Evolutionary conservation across 192 early-diverging fungal species (phyloP).

Genomic region (Coemansia sp.): DNA sequence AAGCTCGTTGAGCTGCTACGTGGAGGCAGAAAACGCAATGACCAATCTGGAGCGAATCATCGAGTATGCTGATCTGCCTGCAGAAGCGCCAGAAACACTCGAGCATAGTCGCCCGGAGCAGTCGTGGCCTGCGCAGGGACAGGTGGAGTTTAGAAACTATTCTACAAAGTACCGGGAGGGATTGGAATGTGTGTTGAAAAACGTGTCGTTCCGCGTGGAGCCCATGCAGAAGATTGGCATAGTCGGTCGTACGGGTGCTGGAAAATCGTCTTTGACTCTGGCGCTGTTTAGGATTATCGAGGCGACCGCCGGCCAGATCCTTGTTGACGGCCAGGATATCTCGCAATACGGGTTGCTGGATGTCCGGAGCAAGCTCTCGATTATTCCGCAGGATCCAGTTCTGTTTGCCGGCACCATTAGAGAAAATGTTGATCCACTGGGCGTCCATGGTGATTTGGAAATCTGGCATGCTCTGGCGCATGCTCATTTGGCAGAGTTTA

Average conservation of each 20-base stretch:
- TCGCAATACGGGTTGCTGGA: constrained; percentile 1
- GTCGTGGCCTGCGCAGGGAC: constrained; percentile 2
- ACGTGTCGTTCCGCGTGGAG: constrained; percentile 4
- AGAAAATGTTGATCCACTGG: background rate
- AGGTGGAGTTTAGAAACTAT: background rate
- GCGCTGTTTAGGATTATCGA: background rate
- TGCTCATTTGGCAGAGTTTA: background rate
- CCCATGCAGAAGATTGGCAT: constrained; percentile 1
- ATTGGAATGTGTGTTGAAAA: background rate
- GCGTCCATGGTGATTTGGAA: background rate
- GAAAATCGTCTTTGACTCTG: background rate
- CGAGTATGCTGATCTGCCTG: constrained; percentile 1
- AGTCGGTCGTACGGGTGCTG: background rate
- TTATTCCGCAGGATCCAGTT: background rate
- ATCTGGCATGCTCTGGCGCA: background rate
- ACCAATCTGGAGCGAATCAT: background rate
- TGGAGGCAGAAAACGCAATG: constrained; percentile 3
- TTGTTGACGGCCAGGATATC: background rate
- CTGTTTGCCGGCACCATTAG: background rate
- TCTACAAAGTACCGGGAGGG: background rate
- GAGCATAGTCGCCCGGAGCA: background rate
- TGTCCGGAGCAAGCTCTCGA: constrained; percentile 1
- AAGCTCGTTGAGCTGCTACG: background rate
- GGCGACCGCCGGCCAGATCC: background rate
- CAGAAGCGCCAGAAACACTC: background rate